These are phyloP conservation scores for Xylariaceae sp. DNA, from an alignment of 2,329 filamentous ascomycete genomes.

Conservation along the genomic window DNA sequence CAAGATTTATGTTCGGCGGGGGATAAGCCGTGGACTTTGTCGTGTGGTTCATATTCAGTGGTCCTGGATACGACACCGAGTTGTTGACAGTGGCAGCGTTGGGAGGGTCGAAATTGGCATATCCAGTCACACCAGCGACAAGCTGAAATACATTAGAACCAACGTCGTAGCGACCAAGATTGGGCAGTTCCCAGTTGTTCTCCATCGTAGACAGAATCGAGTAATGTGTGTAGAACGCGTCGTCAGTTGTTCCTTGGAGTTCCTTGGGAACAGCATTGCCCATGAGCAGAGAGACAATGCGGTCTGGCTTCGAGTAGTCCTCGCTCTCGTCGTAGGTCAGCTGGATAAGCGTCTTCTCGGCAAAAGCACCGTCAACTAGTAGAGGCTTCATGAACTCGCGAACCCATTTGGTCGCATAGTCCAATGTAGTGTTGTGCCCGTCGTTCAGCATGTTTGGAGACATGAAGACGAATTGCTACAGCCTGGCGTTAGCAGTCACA, in stretches of 20 bases:
- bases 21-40: conserved; percentile 33
- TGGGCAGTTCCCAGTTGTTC: conserved; percentile 62
- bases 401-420: conserved; percentile 63
- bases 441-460: conserved; percentile 61
- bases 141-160: conserved; percentile 51
- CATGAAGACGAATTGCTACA: conserved; percentile 57
- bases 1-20: conserved; percentile 39
- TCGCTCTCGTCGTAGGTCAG: conserved; percentile 76
- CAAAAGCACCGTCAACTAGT: conserved; percentile 61
- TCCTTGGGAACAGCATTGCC: conserved; percentile 62
- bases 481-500: background rate
- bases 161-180: conserved; percentile 32
- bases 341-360: conserved; percentile 67
- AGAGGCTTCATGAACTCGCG: conserved; percentile 64
- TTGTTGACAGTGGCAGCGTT: conserved; percentile 35
- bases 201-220: conserved; percentile 48
- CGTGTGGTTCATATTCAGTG: conserved; percentile 35
- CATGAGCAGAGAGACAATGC: conserved; percentile 64
- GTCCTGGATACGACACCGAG: conserved; percentile 40
- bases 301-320: conserved; percentile 62
- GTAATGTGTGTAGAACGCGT: conserved; percentile 62
- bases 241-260: conserved; percentile 63
- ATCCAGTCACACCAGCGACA: conserved; percentile 56
- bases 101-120: conserved; percentile 38
- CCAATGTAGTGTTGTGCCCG: conserved; percentile 67